phyloP scores from a whole-genome alignment of 2,329 filamentous ascomycete species.

The Phaeosphaeria sp. region DNA sequence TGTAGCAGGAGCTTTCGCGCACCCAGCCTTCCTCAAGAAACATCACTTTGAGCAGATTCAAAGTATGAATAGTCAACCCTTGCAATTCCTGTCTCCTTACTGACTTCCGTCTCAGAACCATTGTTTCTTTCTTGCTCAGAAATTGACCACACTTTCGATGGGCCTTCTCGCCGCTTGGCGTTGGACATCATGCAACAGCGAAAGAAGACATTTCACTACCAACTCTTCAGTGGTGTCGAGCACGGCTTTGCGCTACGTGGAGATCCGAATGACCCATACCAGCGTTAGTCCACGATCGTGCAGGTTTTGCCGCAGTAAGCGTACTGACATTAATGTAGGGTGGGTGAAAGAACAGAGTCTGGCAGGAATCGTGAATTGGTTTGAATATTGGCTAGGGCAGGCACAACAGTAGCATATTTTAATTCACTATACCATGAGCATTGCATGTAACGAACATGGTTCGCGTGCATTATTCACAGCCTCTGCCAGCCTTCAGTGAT shows the following conservation, averaged over 20 bases:
- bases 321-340: slow-evolving; percentile 11
- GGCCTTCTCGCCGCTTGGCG: slow-evolving; percentile 49
- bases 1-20: slow-evolving; percentile 58
- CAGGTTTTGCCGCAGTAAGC: not conserved
- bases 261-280: slow-evolving; percentile 54
- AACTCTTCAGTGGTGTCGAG: slow-evolving; percentile 42
- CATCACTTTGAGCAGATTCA: slow-evolving; percentile 52
- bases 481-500: no score
- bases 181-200: slow-evolving; percentile 52
- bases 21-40: slow-evolving; percentile 60
- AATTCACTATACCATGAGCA: no score
- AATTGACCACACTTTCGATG: slow-evolving; percentile 54
- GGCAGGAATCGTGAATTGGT: slow-evolving; percentile 29
- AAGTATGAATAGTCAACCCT: slow-evolving; percentile 20
- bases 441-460: no score
- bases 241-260: slow-evolving; percentile 47
- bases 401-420: not conserved
- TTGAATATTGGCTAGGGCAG: slow-evolving; percentile 25
- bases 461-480: no score
- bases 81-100: not conserved
- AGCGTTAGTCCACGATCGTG: slow-evolving; percentile 19
- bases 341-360: slow-evolving; percentile 40
- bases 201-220: slow-evolving; percentile 44
- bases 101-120: slow-evolving; percentile 31
- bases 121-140: slow-evolving; percentile 57